phyloP scores from a whole-genome alignment of 495 filamentous ascomycete species.

The Talaromyces borbonicus region DNA sequence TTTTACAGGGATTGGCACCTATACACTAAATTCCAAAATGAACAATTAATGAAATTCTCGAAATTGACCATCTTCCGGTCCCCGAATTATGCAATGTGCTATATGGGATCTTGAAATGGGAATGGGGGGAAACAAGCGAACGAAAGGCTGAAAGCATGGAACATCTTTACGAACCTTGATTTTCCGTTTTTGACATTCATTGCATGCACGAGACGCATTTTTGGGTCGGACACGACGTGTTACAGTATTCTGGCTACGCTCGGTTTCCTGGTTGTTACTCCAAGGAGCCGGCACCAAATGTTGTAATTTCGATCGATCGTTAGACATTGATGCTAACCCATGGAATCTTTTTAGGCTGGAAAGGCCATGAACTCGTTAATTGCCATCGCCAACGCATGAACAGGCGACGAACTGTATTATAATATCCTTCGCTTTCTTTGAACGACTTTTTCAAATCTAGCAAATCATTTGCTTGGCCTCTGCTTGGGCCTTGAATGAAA shows the following conservation, averaged over 20 bases:
- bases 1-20: constrained; percentile 6
- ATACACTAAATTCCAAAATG: background rate
- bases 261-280: background rate
- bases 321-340: background rate
- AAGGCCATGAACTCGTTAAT: too few relatives aligned
- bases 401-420: too few relatives aligned
- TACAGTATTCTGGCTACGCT: background rate
- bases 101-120: background rate
- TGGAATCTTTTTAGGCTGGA: too few relatives aligned
- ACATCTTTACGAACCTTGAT: constrained; percentile 3
- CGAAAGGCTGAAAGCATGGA: background rate
- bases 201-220: constrained; percentile 7
- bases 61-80: background rate
- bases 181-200: constrained; percentile 8
- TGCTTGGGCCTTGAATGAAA: too few relatives aligned
- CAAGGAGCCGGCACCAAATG: constrained; percentile 1
- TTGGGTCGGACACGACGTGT: constrained; percentile 6
- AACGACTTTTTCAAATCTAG: too few relatives aligned
- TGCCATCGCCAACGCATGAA: too few relatives aligned
- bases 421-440: too few relatives aligned
- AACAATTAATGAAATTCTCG: background rate
- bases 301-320: constrained; percentile 1
- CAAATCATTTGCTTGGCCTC: too few relatives aligned
- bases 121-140: background rate
- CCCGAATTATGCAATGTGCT: background rate